phyloP scores from a whole-genome alignment of 768 basidiomycete genomes.

The Baorangia bicolor region DNA sequence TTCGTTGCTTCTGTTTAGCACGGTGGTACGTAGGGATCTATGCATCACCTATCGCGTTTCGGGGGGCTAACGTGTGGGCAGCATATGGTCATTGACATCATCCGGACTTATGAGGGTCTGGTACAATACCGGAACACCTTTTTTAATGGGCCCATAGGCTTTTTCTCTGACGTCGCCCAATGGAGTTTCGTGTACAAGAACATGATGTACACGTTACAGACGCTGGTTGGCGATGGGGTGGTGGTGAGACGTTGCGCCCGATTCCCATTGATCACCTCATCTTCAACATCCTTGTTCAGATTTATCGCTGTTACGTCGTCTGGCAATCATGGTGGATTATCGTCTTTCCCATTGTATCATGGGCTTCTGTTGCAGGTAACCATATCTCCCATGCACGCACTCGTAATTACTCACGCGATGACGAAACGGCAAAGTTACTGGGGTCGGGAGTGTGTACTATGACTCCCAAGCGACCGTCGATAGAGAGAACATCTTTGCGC shows the following conservation, averaged over 20 bases:
- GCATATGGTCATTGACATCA: constrained; percentile 21
- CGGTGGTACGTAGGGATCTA: constrained; percentile 12
- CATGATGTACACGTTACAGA: constrained; percentile 18
- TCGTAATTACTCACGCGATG: not conserved
- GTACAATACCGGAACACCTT: constrained; percentile 14
- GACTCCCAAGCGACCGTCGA: constrained; percentile 7
- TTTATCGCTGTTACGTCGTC: constrained; percentile 29
- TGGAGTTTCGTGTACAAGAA: constrained; percentile 32
- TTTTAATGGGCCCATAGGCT: constrained; percentile 22
- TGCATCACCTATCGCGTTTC: not conserved
- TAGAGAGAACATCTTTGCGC: constrained; percentile 16
- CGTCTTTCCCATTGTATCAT: constrained; percentile 18
- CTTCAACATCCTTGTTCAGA: constrained; percentile 5
- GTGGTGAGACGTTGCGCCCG: constrained; percentile 10
- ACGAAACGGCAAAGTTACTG: constrained; percentile 8
- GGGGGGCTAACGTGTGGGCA: not conserved
- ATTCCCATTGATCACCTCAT: not conserved
- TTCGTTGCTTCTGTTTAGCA: constrained; percentile 18
- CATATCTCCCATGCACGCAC: too few relatives aligned
- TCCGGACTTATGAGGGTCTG: constrained; percentile 21
- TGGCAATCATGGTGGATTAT: constrained; percentile 24
- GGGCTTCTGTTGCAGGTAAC: constrained; percentile 12
- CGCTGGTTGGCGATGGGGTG: constrained; percentile 25
- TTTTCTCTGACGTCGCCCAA: constrained; percentile 26
- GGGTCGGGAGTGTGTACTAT: constrained; percentile 16